These are phyloP conservation scores for Sclerotinia sclerotiorum DNA, from an alignment of 2,329 filamentous ascomycete genomes.

Conservation along the genomic window DNA sequence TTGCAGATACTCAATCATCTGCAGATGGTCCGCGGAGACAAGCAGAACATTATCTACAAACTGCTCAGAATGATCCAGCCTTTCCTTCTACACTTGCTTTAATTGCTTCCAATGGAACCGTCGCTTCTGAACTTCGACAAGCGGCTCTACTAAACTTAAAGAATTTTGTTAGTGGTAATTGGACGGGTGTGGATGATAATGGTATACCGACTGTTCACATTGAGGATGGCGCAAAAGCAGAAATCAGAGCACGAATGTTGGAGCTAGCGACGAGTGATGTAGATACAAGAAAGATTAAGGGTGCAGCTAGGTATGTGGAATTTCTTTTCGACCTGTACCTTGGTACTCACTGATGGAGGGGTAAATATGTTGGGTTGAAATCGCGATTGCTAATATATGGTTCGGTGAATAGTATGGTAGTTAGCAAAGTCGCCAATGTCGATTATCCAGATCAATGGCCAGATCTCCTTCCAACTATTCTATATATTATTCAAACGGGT, in stretches of 20 bases:
- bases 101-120: constrained; percentile 73
- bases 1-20: constrained; percentile 80
- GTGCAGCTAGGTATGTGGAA: constrained; percentile 71
- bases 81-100: constrained; percentile 79
- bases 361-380: background rate
- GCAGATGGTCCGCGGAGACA: constrained; percentile 76
- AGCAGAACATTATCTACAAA: constrained; percentile 61
- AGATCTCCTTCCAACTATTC: constrained; percentile 75
- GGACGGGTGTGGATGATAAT: constrained; percentile 75
- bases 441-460: constrained; percentile 97
- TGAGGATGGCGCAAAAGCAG: constrained; percentile 68
- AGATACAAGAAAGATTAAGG: constrained; percentile 80
- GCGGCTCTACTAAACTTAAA: constrained; percentile 77
- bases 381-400: constrained; percentile 21
- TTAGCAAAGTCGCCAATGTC: constrained; percentile 89
- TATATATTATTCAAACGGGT: constrained; percentile 74
- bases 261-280: constrained; percentile 71
- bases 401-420: constrained; percentile 55
- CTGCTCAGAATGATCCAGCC: constrained; percentile 56
- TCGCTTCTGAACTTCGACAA: constrained; percentile 76
- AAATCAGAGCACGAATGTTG: constrained; percentile 72
- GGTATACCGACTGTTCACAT: constrained; percentile 55
- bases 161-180: constrained; percentile 79
- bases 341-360: background rate
- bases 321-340: constrained; percentile 2